A percentile compares a stretch with the other conserved stretches of the same genome.
These are phyloP conservation scores for Geranium brycei DNA, from an alignment of 345 rosid genomes.

Conservation along the genomic window DNA sequence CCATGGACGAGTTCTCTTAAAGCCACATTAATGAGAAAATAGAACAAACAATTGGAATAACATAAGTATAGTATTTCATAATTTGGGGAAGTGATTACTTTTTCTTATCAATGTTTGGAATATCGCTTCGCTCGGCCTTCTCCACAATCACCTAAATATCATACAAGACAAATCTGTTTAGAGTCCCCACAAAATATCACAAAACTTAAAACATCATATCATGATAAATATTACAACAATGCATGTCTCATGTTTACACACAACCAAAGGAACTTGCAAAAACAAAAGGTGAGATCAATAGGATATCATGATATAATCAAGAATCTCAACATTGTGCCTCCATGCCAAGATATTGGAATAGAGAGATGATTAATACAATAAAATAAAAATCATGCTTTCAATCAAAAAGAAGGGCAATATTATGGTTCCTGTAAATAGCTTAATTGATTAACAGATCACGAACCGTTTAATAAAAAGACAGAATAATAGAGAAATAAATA, in stretches of 20 bases:
- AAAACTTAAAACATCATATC: too few species aligned
- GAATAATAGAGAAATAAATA: too few species aligned
- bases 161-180: not conserved
- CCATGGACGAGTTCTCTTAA: too few species aligned
- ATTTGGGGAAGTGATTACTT: constrained; percentile 32
- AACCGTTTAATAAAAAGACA: too few species aligned
- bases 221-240: too few species aligned
- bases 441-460: too few species aligned
- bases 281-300: not conserved
- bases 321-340: not conserved
- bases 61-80: not conserved
- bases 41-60: not conserved
- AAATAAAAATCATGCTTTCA: too few species aligned
- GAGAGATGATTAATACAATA: not conserved
- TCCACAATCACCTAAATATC: constrained; percentile 62
- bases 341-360: not conserved
- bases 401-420: not conserved
- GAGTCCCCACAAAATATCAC: not conserved
- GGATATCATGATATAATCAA: not conserved
- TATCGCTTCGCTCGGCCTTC: constrained; percentile 67
- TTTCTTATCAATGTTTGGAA: constrained; percentile 72
- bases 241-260: not conserved
- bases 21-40: not conserved
- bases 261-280: not conserved
- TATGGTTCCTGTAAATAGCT: too few species aligned